Evolutionary conservation across 495 filamentous ascomycete species (phyloP).

Genomic region (Penicillium herquei): DNA sequence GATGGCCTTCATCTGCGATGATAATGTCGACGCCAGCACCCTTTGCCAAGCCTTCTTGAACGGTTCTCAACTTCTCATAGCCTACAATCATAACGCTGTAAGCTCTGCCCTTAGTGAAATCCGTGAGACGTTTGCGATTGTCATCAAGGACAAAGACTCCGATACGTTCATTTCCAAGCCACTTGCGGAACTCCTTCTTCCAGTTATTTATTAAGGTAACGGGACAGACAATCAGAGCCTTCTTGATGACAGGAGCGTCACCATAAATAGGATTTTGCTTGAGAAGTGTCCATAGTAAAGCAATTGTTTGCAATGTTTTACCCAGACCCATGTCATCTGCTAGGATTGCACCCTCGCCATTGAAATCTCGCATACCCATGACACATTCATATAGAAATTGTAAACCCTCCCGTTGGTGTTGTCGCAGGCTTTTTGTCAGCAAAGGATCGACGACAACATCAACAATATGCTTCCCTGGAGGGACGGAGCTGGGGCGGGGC

Average conservation of each 20-base stretch:
- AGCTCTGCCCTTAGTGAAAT: conserved; percentile 73
- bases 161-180: conserved; percentile 75
- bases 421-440: conserved; percentile 62
- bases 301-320: conserved; percentile 78
- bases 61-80: conserved; percentile 72
- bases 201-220: conserved; percentile 79
- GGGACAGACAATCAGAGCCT: conserved; percentile 79
- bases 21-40: conserved; percentile 70
- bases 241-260: conserved; percentile 63
- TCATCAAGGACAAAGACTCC: conserved; percentile 73
- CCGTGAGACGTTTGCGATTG: conserved; percentile 62
- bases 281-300: conserved; percentile 74
- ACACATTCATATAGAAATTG: conserved; percentile 81
- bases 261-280: conserved; percentile 76
- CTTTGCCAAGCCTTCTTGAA: conserved; percentile 65
- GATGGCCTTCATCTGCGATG: conserved; percentile 78
- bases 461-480: conserved; percentile 66
- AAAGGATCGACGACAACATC: conserved; percentile 81
- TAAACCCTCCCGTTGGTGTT: conserved; percentile 76
- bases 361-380: conserved; percentile 72
- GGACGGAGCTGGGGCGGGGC: conserved; percentile 56
- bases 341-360: conserved; percentile 72
- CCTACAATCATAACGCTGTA: conserved; percentile 83
- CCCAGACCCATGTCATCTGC: conserved; percentile 85
- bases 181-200: conserved; percentile 77